Conservation (phyloP, 2,329 filamentous ascomycete species). For the Domatiomyces globalis region DNA sequence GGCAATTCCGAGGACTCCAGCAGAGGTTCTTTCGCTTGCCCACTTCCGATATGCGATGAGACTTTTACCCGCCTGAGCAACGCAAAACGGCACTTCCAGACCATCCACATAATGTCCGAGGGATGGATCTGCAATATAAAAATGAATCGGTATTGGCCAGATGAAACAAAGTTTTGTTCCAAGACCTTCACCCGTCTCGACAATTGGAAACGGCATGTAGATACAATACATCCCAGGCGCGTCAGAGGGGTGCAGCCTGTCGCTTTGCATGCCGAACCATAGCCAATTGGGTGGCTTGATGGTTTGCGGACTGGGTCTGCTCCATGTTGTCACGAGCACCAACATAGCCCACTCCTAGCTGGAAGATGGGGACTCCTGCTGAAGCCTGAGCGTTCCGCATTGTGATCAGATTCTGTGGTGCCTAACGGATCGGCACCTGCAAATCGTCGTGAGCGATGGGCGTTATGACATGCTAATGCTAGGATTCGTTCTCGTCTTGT, state of each 20-base stretch:
- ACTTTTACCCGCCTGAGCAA: background rate
- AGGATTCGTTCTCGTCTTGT: background rate
- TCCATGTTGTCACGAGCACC: too few species aligned
- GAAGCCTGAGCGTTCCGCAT: background rate
- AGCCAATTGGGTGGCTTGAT: too few species aligned
- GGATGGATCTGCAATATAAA: background rate
- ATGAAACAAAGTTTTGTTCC: background rate
- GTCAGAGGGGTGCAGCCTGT: too few species aligned
- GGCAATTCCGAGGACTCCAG: background rate
- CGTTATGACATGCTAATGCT: background rate
- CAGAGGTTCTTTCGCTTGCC: too few species aligned
- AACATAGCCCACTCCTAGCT: too few species aligned
- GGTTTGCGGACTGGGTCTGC: too few species aligned
- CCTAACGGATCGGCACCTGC: background rate
- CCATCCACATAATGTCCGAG: background rate
- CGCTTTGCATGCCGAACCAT: too few species aligned
- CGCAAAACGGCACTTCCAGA: too few species aligned
- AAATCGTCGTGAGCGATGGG: background rate
- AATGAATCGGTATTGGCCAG: background rate
- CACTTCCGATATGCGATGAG: background rate
- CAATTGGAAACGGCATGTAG: background rate
- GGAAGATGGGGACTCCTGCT: too few species aligned
- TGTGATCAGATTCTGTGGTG: background rate
- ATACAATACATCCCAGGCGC: too few species aligned
- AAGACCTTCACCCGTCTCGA: background rate